Percentiles rank a stretch among this genome's conserved stretches.
These are phyloP conservation scores for Xylaria curta DNA, from an alignment of 495 filamentous ascomycete species.

Conservation along the genomic window DNA sequence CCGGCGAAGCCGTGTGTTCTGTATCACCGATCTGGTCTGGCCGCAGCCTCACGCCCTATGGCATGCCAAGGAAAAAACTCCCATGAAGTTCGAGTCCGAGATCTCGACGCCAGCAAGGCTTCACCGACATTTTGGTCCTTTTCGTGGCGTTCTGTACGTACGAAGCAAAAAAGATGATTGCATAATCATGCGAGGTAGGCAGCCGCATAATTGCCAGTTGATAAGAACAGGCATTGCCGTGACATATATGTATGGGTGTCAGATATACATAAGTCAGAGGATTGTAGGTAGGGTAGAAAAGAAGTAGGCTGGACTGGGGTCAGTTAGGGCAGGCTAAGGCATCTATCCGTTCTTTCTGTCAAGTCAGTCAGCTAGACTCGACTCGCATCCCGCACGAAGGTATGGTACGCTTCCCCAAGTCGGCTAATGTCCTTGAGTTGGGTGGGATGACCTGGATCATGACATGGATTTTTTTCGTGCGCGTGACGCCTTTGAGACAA, in stretches of 20 bases:
- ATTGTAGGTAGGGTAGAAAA: background rate
- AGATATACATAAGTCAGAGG: background rate
- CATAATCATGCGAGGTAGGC: conserved; percentile 10
- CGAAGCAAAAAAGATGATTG: background rate
- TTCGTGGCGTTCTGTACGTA: background rate
- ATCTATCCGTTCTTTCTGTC: conserved; percentile 5
- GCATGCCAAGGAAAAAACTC: background rate
- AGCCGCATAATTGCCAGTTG: conserved; percentile 5
- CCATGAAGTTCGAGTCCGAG: background rate
- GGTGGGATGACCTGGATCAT: background rate
- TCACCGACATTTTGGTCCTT: conserved; percentile 18
- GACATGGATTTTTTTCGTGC: background rate
- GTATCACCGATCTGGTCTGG: background rate
- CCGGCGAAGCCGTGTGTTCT: background rate
- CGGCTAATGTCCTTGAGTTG: background rate
- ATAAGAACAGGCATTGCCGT: background rate
- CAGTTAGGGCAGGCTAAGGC: background rate
- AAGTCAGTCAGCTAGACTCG: background rate
- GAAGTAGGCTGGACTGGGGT: background rate
- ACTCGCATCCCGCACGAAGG: background rate
- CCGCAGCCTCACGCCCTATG: conserved; percentile 4
- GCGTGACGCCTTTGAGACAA: conserved; percentile 2
- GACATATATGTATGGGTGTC: background rate
- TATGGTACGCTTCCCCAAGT: background rate
- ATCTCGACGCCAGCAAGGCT: conserved; percentile 2